Percentiles rank a stretch among this genome's conserved stretches.
phyloP scores from a whole-genome alignment of 257 asterid species.

The Prunella vulgaris region DNA sequence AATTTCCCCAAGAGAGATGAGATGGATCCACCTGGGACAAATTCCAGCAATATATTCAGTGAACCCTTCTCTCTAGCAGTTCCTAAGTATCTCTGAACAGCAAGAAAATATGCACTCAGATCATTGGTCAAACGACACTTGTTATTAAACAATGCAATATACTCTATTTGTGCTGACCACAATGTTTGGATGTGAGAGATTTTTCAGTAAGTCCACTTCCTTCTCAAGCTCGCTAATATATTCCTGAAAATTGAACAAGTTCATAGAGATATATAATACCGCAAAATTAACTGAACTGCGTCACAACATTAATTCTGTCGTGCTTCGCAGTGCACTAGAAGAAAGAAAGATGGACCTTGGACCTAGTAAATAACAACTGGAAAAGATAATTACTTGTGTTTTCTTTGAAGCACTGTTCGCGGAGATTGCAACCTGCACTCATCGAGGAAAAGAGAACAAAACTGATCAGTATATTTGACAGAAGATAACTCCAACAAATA shows the following conservation, averaged over 20 bases:
- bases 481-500: no score
- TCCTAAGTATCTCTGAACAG: conserved; percentile 79
- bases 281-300: background rate
- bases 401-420: conserved; percentile 59
- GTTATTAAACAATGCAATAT: conserved; percentile 6
- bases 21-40: conserved; percentile 93
- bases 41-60: conserved; percentile 76
- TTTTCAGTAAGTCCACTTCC: conserved; percentile 80
- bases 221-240: conserved; percentile 84
- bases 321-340: background rate
- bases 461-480: conserved; percentile 16
- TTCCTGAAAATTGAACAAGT: conserved; percentile 39
- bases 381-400: conserved; percentile 51
- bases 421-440: conserved; percentile 67
- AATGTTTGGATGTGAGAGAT: conserved; percentile 83
- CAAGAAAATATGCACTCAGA: conserved; percentile 20
- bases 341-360: background rate
- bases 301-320: background rate
- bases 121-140: background rate
- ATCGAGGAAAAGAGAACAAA: background rate
- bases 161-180: conserved; percentile 49
- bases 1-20: conserved; percentile 88
- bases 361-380: conserved; percentile 11
- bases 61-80: conserved; percentile 82
- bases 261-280: background rate